Evolutionary conservation across 75 land plant species (phyloP).

Genomic region (Pinus tabuliformis): DNA sequence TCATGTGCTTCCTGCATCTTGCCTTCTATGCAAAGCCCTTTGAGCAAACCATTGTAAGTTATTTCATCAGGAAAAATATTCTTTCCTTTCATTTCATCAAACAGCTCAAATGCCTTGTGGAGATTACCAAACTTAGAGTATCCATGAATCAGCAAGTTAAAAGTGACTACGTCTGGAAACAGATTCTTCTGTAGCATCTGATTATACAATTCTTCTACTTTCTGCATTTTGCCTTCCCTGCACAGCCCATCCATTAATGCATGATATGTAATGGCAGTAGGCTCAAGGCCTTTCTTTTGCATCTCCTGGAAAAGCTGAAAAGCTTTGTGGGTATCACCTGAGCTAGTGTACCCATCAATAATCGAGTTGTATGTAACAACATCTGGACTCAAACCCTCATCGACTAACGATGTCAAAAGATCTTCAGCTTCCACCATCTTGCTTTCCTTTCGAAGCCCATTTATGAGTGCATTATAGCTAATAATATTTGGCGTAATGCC

Average conservation of each 20-base stretch:
- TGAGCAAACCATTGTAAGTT: conserved; percentile 52
- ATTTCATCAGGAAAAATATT: conserved; percentile 43
- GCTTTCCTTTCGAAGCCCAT: conserved; percentile 44
- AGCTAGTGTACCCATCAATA: conserved; percentile 37
- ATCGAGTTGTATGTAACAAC: conserved; percentile 60
- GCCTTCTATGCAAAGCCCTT: conserved; percentile 36
- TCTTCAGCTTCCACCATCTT: conserved; percentile 39
- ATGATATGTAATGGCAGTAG: conserved; percentile 41
- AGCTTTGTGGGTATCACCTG: conserved; percentile 30
- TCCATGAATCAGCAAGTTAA: conserved; percentile 48
- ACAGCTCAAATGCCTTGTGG: conserved; percentile 39
- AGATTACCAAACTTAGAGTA: conserved; percentile 52
- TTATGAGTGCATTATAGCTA: conserved; percentile 55
- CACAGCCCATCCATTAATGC: conserved; percentile 31
- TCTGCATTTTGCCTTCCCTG: conserved; percentile 20
- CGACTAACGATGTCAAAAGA: conserved; percentile 34
- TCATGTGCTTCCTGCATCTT: conserved; percentile 36
- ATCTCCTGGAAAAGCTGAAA: conserved; percentile 33
- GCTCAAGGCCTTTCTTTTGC: conserved; percentile 29
- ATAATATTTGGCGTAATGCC: conserved; percentile 45
- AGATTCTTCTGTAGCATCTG: conserved; percentile 36
- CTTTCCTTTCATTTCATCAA: conserved; percentile 42
- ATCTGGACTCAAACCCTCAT: conserved; percentile 27
- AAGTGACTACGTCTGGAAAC: conserved; percentile 33
- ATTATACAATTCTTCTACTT: conserved; percentile 27